These are phyloP conservation scores for Colletotrichum sansevieriae DNA, from an alignment of 2,329 filamentous ascomycete genomes.

Conservation along the genomic window DNA sequence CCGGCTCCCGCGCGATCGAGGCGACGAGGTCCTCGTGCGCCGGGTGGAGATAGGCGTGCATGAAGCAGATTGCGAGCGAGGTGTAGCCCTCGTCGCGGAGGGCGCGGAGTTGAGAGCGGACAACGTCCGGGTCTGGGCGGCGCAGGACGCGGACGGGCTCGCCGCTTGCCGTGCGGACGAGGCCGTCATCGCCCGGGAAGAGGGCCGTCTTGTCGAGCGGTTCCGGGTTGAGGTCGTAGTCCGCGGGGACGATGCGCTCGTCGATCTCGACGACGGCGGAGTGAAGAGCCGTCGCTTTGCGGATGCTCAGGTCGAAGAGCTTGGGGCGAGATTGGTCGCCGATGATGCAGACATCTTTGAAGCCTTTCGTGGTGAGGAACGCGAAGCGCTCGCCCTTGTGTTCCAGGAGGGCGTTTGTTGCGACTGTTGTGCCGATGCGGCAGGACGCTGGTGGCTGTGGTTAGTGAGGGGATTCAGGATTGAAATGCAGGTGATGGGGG, in stretches of 20 bases:
- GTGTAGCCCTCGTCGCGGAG: conserved; percentile 71
- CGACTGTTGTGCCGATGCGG: conserved; percentile 82
- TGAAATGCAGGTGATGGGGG: not conserved
- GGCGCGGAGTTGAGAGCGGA: conserved; percentile 68
- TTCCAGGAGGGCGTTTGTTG: conserved; percentile 81
- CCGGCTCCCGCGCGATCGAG: conserved; percentile 61
- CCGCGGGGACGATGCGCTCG: conserved; percentile 78
- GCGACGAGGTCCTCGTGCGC: conserved; percentile 63
- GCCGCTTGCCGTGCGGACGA: conserved; percentile 73
- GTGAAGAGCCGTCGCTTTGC: conserved; percentile 76
- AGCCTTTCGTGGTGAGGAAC: conserved; percentile 77
- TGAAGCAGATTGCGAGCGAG: conserved; percentile 70
- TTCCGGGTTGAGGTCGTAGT: conserved; percentile 75
- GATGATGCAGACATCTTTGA: conserved; percentile 79
- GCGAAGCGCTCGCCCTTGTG: conserved; percentile 79
- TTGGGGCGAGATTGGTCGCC: conserved; percentile 80
- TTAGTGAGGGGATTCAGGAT: not conserved
- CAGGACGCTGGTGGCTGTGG: conserved; percentile 68
- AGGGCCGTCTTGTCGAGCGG: conserved; percentile 60
- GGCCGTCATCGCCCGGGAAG: conserved; percentile 54
- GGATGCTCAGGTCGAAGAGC: conserved; percentile 78
- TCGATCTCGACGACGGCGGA: conserved; percentile 77
- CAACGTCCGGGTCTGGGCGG: conserved; percentile 62
- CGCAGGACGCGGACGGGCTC: conserved; percentile 74
- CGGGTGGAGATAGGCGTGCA: conserved; percentile 77